Evolutionary conservation across 331 rosid genomes (phyloP).

Genomic region (Cydonia oblonga): DNA sequence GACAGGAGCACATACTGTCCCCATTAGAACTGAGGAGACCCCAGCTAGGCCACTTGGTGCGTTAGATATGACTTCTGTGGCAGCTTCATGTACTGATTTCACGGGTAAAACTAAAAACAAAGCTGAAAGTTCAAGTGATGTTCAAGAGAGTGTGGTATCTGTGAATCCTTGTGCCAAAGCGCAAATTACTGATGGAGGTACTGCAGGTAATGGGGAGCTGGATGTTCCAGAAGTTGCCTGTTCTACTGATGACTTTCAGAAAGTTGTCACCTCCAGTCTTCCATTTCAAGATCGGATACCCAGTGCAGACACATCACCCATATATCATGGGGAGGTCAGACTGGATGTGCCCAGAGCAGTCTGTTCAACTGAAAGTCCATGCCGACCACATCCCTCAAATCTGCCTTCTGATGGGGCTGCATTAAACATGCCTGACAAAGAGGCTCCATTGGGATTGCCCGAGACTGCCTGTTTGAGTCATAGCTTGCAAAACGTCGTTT

Average conservation of each 20-base stretch:
- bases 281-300: conserved; percentile 14
- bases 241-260: conserved; percentile 6
- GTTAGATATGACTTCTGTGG: conserved; percentile 12
- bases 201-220: conserved; percentile 4
- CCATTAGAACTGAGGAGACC: conserved; percentile 14
- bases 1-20: conserved; percentile 4
- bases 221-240: conserved; percentile 10
- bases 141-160: conserved; percentile 17
- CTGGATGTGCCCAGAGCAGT: background rate
- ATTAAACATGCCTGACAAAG: conserved; percentile 12
- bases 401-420: background rate
- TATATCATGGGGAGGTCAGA: conserved; percentile 18
- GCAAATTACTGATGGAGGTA: conserved; percentile 11
- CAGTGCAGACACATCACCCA: conserved; percentile 8
- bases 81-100: background rate
- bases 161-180: conserved; percentile 13
- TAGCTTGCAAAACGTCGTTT: conserved; percentile 7
- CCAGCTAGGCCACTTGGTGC: conserved; percentile 10
- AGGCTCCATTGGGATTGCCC: conserved; percentile 22
- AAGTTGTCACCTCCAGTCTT: background rate
- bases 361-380: conserved; percentile 11
- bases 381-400: conserved; percentile 8
- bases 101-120: conserved; percentile 3
- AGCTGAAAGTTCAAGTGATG: conserved; percentile 20
- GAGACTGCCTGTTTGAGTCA: no score